phyloP scores from a whole-genome alignment of 73 alveolate genomes.

The Tetrahymena elliotti region DNA sequence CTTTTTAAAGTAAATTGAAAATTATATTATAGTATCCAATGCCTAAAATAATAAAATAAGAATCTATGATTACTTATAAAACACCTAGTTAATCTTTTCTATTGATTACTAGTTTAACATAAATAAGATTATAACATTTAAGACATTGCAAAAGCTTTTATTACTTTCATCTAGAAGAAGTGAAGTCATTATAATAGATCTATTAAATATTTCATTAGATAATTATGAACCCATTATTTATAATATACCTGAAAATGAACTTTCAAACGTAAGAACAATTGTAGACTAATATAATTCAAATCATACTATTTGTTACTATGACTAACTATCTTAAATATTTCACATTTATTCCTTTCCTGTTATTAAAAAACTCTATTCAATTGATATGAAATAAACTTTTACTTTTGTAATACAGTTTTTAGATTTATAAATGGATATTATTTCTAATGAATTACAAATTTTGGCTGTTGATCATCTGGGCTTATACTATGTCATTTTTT shows the following conservation, averaged over 20 bases:
- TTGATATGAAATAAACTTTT: background rate
- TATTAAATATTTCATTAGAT: background rate
- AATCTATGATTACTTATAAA: background rate
- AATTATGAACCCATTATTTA: background rate
- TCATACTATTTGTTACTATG: background rate
- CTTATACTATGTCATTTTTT: background rate
- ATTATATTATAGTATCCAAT: background rate
- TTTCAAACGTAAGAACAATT: background rate
- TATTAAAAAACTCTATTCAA: background rate
- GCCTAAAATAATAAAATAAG: background rate
- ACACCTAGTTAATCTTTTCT: background rate
- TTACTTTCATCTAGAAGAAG: background rate
- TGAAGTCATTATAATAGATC: background rate
- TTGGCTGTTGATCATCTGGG: background rate
- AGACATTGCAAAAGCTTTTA: background rate
- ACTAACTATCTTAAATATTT: background rate
- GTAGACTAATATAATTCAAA: background rate
- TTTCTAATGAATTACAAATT: background rate
- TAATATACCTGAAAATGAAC: background rate
- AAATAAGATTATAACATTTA: background rate
- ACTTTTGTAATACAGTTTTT: background rate
- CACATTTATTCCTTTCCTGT: background rate
- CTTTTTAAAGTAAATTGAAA: background rate
- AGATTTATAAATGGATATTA: background rate
- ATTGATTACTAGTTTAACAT: background rate